phyloP scores from a whole-genome alignment of 257 asterid genomes.

The Schizonepeta tenuifolia region DNA sequence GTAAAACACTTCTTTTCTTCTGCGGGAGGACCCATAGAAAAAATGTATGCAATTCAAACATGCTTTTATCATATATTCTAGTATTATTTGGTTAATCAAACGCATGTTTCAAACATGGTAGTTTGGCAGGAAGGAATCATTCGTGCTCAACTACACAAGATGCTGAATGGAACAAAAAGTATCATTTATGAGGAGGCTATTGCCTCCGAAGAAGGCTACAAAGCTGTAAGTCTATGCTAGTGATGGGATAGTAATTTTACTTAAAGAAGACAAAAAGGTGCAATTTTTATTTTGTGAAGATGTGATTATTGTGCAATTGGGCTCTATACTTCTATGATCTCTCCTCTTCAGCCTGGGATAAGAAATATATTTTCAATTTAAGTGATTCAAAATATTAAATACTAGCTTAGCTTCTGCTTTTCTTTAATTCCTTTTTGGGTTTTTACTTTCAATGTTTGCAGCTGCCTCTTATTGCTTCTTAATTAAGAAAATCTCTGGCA shows the following conservation, averaged over 20 bases:
- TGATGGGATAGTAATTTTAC: neutral
- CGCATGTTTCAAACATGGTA: constrained; percentile 29
- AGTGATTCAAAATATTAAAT: neutral
- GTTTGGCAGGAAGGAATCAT: constrained; percentile 83
- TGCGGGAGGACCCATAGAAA: constrained; percentile 91
- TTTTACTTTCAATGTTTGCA: neutral
- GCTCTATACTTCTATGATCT: neutral
- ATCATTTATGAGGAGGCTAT: constrained; percentile 68
- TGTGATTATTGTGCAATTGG: neutral
- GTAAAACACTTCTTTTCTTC: constrained; percentile 85
- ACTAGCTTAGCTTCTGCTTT: constrained; percentile 1
- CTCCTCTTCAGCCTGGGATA: neutral
- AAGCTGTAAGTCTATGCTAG: constrained; percentile 65
- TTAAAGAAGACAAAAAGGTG: constrained; percentile 5
- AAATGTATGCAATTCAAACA: constrained; percentile 60
- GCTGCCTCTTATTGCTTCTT: constrained; percentile 6
- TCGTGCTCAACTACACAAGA: constrained; percentile 62
- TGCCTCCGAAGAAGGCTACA: constrained; percentile 81
- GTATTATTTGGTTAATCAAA: neutral
- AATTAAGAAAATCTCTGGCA: neutral
- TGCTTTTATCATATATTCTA: neutral
- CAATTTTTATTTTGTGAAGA: neutral
- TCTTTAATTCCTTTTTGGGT: neutral
- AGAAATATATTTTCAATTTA: neutral
- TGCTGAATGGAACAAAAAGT: constrained; percentile 61